These are phyloP conservation scores for Zygosaccharomyces sapae DNA, from an alignment of 1,139 yeast species.

Conservation along the genomic window DNA sequence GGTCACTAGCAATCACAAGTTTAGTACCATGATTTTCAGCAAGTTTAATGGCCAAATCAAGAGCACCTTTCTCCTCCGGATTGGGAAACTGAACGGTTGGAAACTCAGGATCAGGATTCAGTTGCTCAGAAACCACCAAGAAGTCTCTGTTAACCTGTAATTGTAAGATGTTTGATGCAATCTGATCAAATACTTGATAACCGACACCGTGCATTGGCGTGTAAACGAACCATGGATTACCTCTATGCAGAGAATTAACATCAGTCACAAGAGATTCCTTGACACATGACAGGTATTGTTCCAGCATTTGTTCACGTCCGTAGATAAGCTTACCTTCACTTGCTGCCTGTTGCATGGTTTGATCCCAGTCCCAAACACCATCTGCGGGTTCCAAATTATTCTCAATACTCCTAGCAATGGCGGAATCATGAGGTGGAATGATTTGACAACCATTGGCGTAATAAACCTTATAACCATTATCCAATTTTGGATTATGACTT, in stretches of 20 bases:
- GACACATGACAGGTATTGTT: constrained; percentile 19
- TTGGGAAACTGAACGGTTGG: constrained; percentile 87
- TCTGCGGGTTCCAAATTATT: constrained; percentile 60
- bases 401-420: constrained; percentile 62
- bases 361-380: constrained; percentile 46
- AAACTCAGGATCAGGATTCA: constrained; percentile 74
- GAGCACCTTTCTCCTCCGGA: constrained; percentile 93
- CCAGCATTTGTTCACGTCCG: constrained; percentile 39
- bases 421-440: constrained; percentile 82
- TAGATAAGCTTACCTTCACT: constrained; percentile 22
- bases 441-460: constrained; percentile 94
- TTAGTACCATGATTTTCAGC: constrained; percentile 40
- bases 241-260: constrained; percentile 26
- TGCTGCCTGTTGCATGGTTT: constrained; percentile 35
- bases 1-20: constrained; percentile 84
- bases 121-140: constrained; percentile 51
- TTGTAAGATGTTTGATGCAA: constrained; percentile 29
- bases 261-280: constrained; percentile 19
- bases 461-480: constrained; percentile 93
- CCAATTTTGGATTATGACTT: constrained; percentile 89
- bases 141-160: constrained; percentile 33
- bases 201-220: constrained; percentile 98
- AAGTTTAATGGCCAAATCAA: constrained; percentile 59
- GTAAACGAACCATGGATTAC: constrained; percentile 54
- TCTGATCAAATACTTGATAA: constrained; percentile 40